Conservation (phyloP, 2,329 filamentous ascomycete species). For the Aphanoascus verrucosus region DNA sequence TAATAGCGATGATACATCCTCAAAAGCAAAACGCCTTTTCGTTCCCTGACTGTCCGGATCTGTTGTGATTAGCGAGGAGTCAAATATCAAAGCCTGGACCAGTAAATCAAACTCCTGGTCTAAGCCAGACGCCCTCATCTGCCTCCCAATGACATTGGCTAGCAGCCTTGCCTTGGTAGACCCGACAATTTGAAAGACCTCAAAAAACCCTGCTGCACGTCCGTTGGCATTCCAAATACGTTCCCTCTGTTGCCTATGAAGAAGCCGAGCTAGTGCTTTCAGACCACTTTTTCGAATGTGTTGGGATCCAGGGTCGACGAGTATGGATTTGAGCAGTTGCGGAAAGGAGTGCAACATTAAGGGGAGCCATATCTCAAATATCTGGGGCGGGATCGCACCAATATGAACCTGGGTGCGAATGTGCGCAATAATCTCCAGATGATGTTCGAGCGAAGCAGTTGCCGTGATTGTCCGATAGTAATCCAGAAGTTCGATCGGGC, state of each 20-base stretch:
- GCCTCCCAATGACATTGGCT: constrained; percentile 1
- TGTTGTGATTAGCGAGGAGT: not conserved
- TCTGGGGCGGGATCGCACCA: constrained; percentile 6
- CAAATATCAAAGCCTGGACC: constrained; percentile 1
- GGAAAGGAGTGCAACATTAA: constrained; percentile 5
- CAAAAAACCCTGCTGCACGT: not conserved
- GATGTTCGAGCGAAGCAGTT: not conserved
- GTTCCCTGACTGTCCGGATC: not conserved
- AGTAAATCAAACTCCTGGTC: constrained; percentile 5
- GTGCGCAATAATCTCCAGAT: not conserved
- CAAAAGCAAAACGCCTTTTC: not conserved
- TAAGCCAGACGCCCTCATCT: not conserved
- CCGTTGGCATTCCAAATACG: constrained; percentile 7
- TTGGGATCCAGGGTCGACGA: constrained; percentile 5
- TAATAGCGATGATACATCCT: not conserved
- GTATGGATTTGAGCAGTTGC: not conserved
- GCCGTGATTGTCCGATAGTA: constrained; percentile 1
- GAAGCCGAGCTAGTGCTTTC: not conserved
- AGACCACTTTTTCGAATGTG: constrained; percentile 4
- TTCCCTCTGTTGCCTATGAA: not conserved
- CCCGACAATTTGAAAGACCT: constrained; percentile 6
- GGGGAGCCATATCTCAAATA: constrained; percentile 11
- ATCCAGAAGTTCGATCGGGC: not conserved
- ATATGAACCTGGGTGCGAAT: not conserved
- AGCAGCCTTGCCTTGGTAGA: not conserved